phyloP scores from a whole-genome alignment of 306 rosid species.

The Carpinus viminea region DNA sequence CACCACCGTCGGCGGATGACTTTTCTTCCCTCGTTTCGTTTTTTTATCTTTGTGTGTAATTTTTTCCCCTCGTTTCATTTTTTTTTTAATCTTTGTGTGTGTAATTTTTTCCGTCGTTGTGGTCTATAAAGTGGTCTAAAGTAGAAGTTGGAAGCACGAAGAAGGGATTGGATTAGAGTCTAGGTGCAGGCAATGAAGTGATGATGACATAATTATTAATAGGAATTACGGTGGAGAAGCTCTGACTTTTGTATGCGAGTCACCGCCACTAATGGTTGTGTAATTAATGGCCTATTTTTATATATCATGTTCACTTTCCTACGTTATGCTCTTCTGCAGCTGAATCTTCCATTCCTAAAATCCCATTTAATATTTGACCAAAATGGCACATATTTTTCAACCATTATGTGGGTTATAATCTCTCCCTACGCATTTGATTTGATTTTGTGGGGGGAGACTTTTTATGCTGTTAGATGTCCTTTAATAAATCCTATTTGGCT shows the following conservation, averaged over 20 bases:
- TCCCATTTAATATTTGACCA: not conserved
- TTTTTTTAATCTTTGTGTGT: too few species aligned
- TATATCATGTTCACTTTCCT: too few species aligned
- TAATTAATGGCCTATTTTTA: too few species aligned
- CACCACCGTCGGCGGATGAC: too few species aligned
- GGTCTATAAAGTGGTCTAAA: not conserved
- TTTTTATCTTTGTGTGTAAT: not conserved
- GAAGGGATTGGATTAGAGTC: not conserved
- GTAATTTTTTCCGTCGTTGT: not conserved
- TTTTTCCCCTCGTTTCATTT: not conserved
- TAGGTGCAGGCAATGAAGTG: not conserved
- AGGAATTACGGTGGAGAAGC: not conserved
- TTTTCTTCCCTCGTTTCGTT: not conserved
- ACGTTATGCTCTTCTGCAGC: not conserved
- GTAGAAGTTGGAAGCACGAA: too few species aligned
- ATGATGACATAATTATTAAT: not conserved
- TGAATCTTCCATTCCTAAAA: not conserved
- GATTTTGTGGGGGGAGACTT: too few species aligned
- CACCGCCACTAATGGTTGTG: not conserved
- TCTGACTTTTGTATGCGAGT: not conserved
- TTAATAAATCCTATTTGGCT: too few species aligned
- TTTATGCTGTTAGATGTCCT: too few species aligned
- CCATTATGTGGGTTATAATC: too few species aligned
- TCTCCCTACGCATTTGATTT: too few species aligned
- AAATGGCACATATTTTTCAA: not conserved